Percentiles rank a stretch among this genome's conserved stretches.
phyloP scores from a whole-genome alignment of 768 basidiomycete genomes.

The Naganishia onofrii region DNA sequence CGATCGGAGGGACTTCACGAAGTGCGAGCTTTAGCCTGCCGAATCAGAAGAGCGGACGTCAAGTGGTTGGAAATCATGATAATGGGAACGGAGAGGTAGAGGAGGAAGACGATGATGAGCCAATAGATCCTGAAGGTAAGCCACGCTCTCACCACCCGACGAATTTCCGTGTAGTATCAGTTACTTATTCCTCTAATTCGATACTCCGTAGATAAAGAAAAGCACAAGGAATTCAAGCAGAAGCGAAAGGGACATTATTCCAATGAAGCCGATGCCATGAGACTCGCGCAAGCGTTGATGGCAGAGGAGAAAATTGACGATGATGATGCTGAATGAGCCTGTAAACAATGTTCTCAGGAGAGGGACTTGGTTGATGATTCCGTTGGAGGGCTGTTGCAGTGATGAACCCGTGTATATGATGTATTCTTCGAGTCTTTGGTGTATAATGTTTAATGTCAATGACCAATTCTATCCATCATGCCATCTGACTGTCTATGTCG shows the following conservation, averaged over 20 bases:
- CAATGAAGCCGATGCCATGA: conserved; percentile 51
- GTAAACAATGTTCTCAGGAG: neutral
- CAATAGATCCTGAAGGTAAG: conserved; percentile 86
- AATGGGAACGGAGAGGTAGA: conserved; percentile 56
- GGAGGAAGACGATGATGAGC: conserved; percentile 61
- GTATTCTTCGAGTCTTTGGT: neutral
- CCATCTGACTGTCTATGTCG: neutral
- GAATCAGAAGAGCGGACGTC: conserved; percentile 59
- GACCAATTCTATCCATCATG: neutral
- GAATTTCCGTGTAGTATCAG: neutral
- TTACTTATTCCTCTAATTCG: neutral
- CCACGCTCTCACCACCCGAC: conserved; percentile 23
- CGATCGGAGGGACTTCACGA: conserved; percentile 47
- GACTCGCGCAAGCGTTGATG: conserved; percentile 38
- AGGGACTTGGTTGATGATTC: neutral
- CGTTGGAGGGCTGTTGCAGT: neutral
- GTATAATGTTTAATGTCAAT: neutral
- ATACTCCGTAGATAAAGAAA: conserved; percentile 29
- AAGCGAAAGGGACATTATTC: conserved; percentile 49
- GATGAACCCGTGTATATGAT: neutral
- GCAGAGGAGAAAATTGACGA: conserved; percentile 27
- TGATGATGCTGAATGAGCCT: conserved; percentile 14
- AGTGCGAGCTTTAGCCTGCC: conserved; percentile 82
- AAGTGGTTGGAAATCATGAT: conserved; percentile 46
- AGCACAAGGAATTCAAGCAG: conserved; percentile 45